Percentiles rank a stretch among this genome's conserved stretches.
Conservation (phyloP, 2,329 filamentous ascomycete species). For the Microdochium bolleyi region DNA sequence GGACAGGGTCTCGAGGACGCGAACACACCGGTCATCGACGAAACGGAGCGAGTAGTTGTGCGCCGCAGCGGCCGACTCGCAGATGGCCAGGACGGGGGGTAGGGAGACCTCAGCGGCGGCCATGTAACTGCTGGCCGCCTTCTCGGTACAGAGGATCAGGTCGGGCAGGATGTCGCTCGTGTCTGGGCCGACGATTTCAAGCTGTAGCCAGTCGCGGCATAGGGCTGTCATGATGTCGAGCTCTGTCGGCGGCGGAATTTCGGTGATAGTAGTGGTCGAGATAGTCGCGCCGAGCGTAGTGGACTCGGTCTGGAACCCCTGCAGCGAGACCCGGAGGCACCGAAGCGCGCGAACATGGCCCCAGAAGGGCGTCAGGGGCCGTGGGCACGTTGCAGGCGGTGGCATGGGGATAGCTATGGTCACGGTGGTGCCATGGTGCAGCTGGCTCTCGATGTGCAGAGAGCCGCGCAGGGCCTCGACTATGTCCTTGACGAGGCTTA, state of each 20-base stretch:
- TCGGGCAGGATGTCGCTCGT: constrained; percentile 7
- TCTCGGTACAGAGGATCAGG: constrained; percentile 14
- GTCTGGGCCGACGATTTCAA: constrained; percentile 14
- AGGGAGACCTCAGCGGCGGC: constrained; percentile 3
- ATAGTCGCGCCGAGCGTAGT: neutral
- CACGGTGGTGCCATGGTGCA: constrained; percentile 4
- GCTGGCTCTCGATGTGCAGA: constrained; percentile 45
- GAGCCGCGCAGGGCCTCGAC: constrained; percentile 49
- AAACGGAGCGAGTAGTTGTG: constrained; percentile 9
- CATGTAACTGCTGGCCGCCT: constrained; percentile 6
- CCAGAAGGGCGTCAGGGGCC: neutral
- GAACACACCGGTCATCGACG: constrained; percentile 7
- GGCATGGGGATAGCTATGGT: constrained; percentile 5
- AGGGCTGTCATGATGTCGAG: constrained; percentile 11
- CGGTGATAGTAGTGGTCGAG: too few relatives aligned
- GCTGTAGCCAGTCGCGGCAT: constrained; percentile 23
- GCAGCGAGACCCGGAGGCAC: constrained; percentile 19
- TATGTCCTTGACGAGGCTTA: constrained; percentile 56
- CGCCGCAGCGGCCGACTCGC: constrained; percentile 19
- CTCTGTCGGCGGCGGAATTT: constrained; percentile 5
- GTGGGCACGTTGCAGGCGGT: neutral
- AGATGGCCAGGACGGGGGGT: constrained; percentile 22
- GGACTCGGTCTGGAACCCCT: constrained; percentile 8
- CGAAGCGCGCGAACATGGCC: constrained; percentile 15
- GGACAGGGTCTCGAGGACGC: constrained; percentile 26